Evolutionary conservation across 345 rosid species (phyloP).

Genomic region (Eucalyptus regnans): DNA sequence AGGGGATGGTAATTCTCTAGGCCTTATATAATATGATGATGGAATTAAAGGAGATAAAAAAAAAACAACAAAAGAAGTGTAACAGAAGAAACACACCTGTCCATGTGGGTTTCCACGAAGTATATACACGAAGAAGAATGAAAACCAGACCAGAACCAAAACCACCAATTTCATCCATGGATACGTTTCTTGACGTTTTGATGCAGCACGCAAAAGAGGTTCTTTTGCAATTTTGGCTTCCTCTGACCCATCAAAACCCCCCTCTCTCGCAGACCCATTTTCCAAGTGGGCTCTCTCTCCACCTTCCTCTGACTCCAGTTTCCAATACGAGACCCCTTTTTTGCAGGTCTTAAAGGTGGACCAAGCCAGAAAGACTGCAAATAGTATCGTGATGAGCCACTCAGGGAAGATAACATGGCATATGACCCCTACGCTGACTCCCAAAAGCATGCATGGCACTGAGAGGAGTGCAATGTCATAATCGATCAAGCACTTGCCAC

Average conservation of each 20-base stretch:
- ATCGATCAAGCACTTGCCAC: slow-evolving; percentile 36
- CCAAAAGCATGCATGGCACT: slow-evolving; percentile 79
- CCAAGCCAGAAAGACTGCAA: slow-evolving; percentile 69
- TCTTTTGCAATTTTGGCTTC: slow-evolving; percentile 6
- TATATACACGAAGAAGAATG: slow-evolving; percentile 53
- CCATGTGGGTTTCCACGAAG: slow-evolving; percentile 64
- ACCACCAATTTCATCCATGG: slow-evolving; percentile 67
- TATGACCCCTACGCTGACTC: slow-evolving; percentile 76
- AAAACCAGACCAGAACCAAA: slow-evolving; percentile 57
- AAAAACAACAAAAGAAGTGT: background rate
- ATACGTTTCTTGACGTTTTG: slow-evolving; percentile 6
- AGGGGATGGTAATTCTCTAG: background rate
- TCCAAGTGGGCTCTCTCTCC: slow-evolving; percentile 18
- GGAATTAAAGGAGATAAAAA: background rate
- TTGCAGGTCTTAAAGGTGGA: slow-evolving; percentile 66
- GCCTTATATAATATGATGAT: background rate
- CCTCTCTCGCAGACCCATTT: slow-evolving; percentile 7
- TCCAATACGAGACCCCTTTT: slow-evolving; percentile 55
- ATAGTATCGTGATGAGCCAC: slow-evolving; percentile 70
- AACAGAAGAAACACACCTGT: slow-evolving; percentile 20
- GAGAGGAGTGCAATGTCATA: slow-evolving; percentile 67
- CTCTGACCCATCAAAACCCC: slow-evolving; percentile 1
- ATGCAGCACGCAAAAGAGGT: slow-evolving; percentile 30
- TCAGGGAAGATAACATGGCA: slow-evolving; percentile 71
- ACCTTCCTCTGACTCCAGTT: slow-evolving; percentile 37